phyloP scores from a whole-genome alignment of 1,284 basidiomycete species.

The Ustilago esculenta region DNA sequence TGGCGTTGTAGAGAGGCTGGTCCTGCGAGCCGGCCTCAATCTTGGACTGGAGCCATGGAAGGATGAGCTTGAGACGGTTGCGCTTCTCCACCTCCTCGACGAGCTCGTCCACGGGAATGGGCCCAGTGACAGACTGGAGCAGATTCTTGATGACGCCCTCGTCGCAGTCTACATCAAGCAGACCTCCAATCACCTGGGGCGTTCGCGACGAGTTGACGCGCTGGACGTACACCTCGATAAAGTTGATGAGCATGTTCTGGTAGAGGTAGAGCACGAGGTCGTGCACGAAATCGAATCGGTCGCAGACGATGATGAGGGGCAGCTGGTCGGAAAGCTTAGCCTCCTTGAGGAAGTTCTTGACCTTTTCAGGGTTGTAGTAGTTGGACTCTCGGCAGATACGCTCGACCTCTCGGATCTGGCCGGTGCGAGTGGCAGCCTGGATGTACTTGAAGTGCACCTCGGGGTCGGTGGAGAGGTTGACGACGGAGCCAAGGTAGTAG shows the following conservation, averaged over 20 bases:
- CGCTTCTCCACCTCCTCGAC: slow-evolving; percentile 81
- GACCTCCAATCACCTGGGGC: slow-evolving; percentile 96
- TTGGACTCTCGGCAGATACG: slow-evolving; percentile 98
- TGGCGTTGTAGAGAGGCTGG: slow-evolving; percentile 90
- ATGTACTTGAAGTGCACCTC: slow-evolving; percentile 99
- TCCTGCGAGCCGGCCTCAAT: slow-evolving; percentile 93
- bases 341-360: slow-evolving; percentile 98
- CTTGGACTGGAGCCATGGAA: slow-evolving; percentile 94
- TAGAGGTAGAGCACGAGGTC: slow-evolving; percentile 98
- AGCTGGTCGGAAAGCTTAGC: slow-evolving; percentile 96
- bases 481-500: slow-evolving; percentile 96
- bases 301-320: slow-evolving; percentile 99
- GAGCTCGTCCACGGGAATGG: slow-evolving; percentile 88
- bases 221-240: slow-evolving; percentile 99
- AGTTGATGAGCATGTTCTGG: slow-evolving; percentile 95
- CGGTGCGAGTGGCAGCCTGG: slow-evolving; percentile 96
- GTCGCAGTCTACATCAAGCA: slow-evolving; percentile 96
- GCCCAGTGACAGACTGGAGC: slow-evolving; percentile 91
- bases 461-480: slow-evolving; percentile 93
- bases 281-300: slow-evolving; percentile 99
- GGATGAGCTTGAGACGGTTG: slow-evolving; percentile 93
- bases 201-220: slow-evolving; percentile 96
- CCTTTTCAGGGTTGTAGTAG: slow-evolving; percentile 98
- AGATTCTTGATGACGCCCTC: slow-evolving; percentile 95
- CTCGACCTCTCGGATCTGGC: slow-evolving; percentile 98